A percentile compares a stretch with the other conserved stretches of the same genome.
Evolutionary conservation across 257 asterid genomes (phyloP).

Genomic region (Capsicum rhomboideum): DNA sequence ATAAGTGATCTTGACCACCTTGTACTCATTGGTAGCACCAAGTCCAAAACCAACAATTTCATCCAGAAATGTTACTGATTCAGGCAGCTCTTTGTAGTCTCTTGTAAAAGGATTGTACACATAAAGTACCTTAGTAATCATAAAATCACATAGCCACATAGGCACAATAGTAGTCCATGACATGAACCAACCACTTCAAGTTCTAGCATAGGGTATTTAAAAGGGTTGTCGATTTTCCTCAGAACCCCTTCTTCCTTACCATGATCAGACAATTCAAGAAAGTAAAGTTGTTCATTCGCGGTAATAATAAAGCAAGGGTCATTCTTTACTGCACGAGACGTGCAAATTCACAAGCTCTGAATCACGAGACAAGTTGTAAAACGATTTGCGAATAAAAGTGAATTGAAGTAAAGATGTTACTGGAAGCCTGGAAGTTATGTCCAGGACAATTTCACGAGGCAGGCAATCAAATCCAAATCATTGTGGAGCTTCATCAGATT

Average conservation of each 20-base stretch:
- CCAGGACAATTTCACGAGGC: conserved; percentile 17
- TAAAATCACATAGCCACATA: too few species aligned
- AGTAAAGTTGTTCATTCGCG: conserved; percentile 25
- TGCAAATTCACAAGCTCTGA: conserved; percentile 5
- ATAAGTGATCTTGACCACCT: too few species aligned
- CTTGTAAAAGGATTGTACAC: background rate
- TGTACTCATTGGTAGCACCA: conserved; percentile 24
- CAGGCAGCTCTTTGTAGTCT: too few species aligned
- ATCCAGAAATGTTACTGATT: too few species aligned
- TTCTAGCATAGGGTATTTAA: background rate
- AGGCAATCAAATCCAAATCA: conserved; percentile 9
- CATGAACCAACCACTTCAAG: background rate
- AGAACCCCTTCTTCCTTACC: background rate
- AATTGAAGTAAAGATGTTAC: conserved; percentile 24
- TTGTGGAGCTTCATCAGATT: conserved; percentile 7
- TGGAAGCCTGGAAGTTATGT: conserved; percentile 37
- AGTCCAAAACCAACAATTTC: conserved; percentile 27
- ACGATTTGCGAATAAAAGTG: conserved; percentile 18
- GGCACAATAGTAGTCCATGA: background rate
- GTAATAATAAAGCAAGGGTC: conserved; percentile 21
- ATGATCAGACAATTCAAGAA: conserved; percentile 15
- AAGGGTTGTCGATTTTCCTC: conserved; percentile 17
- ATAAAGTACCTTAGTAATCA: too few species aligned
- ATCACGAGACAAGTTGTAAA: background rate
- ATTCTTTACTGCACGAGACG: conserved; percentile 1